Evolutionary conservation across 2,329 filamentous ascomycete genomes (phyloP).

Genomic region (Zymoseptoria pseudotritici): DNA sequence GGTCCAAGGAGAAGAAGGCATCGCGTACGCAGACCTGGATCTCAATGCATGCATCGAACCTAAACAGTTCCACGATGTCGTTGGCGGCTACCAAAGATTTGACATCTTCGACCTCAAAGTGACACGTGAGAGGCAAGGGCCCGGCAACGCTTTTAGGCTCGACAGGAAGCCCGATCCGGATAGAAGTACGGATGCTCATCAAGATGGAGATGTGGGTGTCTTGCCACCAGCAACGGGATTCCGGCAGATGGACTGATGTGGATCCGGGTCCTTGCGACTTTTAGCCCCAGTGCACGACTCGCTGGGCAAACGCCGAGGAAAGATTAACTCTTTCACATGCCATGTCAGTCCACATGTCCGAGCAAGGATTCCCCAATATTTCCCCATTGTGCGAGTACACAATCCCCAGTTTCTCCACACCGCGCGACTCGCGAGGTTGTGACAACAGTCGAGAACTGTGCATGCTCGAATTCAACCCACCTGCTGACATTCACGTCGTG

Average conservation of each 20-base stretch:
- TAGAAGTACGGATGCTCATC: background rate
- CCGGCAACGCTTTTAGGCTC: slow-evolving; percentile 8
- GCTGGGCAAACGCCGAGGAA: background rate
- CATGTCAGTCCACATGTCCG: background rate
- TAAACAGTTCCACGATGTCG: slow-evolving; percentile 52
- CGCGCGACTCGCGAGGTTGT: too few relatives aligned
- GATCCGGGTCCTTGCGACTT: background rate
- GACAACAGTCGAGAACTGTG: too few relatives aligned
- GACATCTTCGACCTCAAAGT: slow-evolving; percentile 49
- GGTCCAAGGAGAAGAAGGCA: slow-evolving; percentile 41
- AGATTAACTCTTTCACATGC: background rate
- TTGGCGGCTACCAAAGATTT: slow-evolving; percentile 49
- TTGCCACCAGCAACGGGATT: background rate
- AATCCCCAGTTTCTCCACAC: background rate
- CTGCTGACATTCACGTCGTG: background rate
- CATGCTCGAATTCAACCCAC: too few relatives aligned
- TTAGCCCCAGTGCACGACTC: background rate
- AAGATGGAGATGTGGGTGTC: background rate
- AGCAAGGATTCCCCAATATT: background rate
- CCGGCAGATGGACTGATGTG: background rate
- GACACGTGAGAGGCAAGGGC: slow-evolving; percentile 32
- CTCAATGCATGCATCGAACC: slow-evolving; percentile 45
- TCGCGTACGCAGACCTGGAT: slow-evolving; percentile 48
- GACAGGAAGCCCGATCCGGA: background rate
- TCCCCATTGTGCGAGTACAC: too few relatives aligned